Percentiles rank a stretch among this genome's conserved stretches.
Evolutionary conservation across 177 flowering plant species (phyloP).

Genomic region (Vitis hybrid): DNA sequence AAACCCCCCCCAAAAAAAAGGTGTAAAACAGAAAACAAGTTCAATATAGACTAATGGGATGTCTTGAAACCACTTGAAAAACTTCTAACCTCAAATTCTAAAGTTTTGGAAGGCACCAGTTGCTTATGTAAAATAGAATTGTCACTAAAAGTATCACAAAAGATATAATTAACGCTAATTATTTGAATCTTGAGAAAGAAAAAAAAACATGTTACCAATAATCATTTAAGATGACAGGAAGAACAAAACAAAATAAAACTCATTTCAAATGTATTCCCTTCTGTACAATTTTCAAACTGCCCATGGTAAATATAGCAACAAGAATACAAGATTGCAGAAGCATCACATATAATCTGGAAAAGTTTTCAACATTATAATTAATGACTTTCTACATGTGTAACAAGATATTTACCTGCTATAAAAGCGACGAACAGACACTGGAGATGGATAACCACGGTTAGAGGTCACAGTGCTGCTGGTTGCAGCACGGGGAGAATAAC

Average conservation of each 20-base stretch:
- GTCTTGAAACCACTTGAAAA: background rate
- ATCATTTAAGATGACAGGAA: no score
- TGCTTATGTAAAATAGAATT: background rate
- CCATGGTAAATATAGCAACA: no score
- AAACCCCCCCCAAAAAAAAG: background rate
- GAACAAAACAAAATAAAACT: no score
- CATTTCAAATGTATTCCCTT: no score
- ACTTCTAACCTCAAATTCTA: background rate
- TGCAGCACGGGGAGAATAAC: slow-evolving; percentile 36
- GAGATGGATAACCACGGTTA: slow-evolving; percentile 34
- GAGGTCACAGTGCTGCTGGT: slow-evolving; percentile 37
- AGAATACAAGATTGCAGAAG: no score
- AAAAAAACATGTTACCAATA: background rate
- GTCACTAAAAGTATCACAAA: background rate
- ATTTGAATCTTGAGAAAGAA: background rate
- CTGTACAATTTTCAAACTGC: no score
- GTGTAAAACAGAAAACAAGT: background rate
- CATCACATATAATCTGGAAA: no score
- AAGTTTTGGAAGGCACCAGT: background rate
- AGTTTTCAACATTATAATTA: no score
- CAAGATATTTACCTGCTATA: slow-evolving; percentile 48
- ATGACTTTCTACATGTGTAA: background rate
- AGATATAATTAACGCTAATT: background rate
- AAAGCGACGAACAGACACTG: slow-evolving; percentile 37
- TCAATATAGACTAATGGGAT: background rate